A percentile compares a stretch with the other conserved stretches of the same genome.
Conservation (phyloP, 345 rosid genomes). For the Hevea brasiliensis region DNA sequence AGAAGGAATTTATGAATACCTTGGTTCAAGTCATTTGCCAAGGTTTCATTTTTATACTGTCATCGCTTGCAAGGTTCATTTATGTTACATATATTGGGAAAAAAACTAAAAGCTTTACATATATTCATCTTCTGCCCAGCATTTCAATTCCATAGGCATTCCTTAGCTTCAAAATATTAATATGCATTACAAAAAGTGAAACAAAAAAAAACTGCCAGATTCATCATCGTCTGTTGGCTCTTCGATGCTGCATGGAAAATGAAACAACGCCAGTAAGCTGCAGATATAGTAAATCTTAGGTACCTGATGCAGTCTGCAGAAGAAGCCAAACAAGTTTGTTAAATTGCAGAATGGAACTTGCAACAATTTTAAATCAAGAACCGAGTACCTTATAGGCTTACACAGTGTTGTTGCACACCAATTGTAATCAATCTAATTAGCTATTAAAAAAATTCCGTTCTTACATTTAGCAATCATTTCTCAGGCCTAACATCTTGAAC, state of each 20-base stretch:
- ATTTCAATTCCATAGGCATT: neutral
- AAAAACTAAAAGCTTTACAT: neutral
- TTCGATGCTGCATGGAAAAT: neutral
- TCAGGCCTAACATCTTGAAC: neutral
- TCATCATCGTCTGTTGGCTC: neutral
- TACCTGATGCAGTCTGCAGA: neutral
- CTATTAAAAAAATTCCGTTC: neutral
- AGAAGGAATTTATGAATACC: no score
- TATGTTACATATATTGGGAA: neutral
- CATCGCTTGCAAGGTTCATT: no score
- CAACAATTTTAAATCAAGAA: no score
- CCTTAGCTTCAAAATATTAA: neutral
- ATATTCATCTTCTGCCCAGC: neutral
- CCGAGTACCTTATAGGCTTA: no score
- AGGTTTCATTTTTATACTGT: no score
- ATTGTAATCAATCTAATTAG: no score
- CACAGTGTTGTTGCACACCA: no score
- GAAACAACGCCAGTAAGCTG: neutral
- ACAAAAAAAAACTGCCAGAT: neutral
- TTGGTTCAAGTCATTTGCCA: neutral
- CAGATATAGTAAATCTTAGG: no score
- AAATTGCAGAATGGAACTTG: neutral
- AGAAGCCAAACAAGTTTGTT: neutral
- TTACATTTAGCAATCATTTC: neutral
- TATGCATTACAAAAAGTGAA: neutral